Evolutionary conservation across 495 filamentous ascomycete genomes (phyloP).

Genomic region (Aspergillus incahuasiensis): DNA sequence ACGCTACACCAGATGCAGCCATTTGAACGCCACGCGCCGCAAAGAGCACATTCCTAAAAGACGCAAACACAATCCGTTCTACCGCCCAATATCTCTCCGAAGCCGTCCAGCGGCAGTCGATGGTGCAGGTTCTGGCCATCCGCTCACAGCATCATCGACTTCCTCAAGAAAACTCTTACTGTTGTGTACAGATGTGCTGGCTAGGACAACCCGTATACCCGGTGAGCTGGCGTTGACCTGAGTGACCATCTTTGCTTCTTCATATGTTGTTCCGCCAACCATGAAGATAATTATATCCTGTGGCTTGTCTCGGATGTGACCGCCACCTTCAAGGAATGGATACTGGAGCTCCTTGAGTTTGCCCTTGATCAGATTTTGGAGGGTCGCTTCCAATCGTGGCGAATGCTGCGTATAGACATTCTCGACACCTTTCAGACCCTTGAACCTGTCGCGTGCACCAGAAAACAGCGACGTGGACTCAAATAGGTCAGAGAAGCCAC

Average conservation of each 20-base stretch:
- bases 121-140: conserved; percentile 73
- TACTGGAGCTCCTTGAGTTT: conserved; percentile 78
- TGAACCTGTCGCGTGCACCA: conserved; percentile 82
- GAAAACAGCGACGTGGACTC: conserved; percentile 89
- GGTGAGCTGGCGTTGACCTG: conserved; percentile 88
- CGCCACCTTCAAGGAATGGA: conserved; percentile 85
- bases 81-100: conserved; percentile 54
- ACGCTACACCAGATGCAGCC: conserved; percentile 7
- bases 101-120: conserved; percentile 68
- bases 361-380: conserved; percentile 91
- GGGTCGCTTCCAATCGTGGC: conserved; percentile 75
- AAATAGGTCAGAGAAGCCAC: conserved; percentile 84
- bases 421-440: conserved; percentile 93
- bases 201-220: conserved; percentile 81
- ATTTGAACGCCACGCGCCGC: conserved; percentile 3
- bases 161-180: conserved; percentile 83
- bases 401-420: conserved; percentile 99
- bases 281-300: conserved; percentile 96
- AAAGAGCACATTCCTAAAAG: background rate
- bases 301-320: conserved; percentile 82
- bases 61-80: conserved; percentile 6
- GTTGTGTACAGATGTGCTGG: conserved; percentile 80
- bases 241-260: conserved; percentile 92
- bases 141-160: conserved; percentile 69
- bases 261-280: conserved; percentile 87